Base-by-base conservation (phyloP, 345 rosid genomes). In the Theobroma cacao region DNA sequence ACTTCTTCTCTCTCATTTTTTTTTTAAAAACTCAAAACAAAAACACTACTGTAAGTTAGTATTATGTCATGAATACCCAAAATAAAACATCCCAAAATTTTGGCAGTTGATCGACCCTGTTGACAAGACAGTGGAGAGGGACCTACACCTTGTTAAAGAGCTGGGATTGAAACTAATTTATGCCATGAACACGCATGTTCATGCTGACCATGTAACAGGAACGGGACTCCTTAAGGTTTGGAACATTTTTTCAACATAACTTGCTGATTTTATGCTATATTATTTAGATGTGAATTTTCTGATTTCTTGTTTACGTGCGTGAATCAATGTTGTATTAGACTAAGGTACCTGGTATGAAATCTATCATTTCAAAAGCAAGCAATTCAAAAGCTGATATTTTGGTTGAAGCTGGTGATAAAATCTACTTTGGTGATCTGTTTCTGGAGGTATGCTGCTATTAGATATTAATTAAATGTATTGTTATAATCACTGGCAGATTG, bases 121-220 rank as follows among this genome's bases (percentile, higher is more conserved):
- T 28, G 64, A 60, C 64, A 60, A 60, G 64, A 60, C 64, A 28
- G 64, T 60, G 34, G 64, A 60, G 3, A 60, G 64, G 64, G 64
- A 60, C 64, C 6, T 60, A 5, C 28, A 36, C 20, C 64, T 60
- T 60, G 64, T 60, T 28, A 60, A 60, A 60, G 64, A 60, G 36
- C 64, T 60, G 4, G 64, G 64, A 12, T 60, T 60, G 64, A 30
- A 60, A 60, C 64, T 60, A 13, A 14, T 60, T 60, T 60, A 60
- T 28, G 64, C 64, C 1, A 28, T 60, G 18, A 26, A 58, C 62
- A 58, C 62, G 15, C 62, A 58, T 58, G 62, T 58, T 58, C 62
- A 24, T 58, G 62, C 33, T 26, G 62, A 58, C 62, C 62, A 60
- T 60, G 64, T 60, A 4, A 60, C 64, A 28, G 36, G 36, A 28